phyloP scores from a whole-genome alignment of 164 flowering plant species.

The Stephania cephalantha region DNA sequence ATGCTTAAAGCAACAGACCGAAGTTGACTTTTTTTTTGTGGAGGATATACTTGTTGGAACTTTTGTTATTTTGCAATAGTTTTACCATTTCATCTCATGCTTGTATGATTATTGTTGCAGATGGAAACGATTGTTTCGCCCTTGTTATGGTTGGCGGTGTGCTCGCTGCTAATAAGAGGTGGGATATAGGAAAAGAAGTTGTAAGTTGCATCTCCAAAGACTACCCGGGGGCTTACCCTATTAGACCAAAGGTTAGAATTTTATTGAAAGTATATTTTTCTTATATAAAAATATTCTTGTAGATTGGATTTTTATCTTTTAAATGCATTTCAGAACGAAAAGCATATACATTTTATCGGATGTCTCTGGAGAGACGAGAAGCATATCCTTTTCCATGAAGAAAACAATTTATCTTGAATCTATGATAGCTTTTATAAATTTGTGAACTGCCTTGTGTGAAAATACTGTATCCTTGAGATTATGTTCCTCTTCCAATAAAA shows the following conservation, averaged over 20 bases:
- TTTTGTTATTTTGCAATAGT: background rate
- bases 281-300: too few relatives aligned
- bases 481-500: background rate
- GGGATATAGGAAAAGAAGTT: slow-evolving; percentile 89
- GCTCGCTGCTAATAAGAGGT: slow-evolving; percentile 73
- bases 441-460: background rate
- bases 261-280: background rate
- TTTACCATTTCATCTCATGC: background rate
- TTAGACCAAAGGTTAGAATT: slow-evolving; percentile 76
- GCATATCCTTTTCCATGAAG: background rate
- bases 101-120: slow-evolving; percentile 41
- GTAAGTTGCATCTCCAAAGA: slow-evolving; percentile 44
- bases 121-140: slow-evolving; percentile 65
- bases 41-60: background rate
- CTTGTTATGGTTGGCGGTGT: slow-evolving; percentile 98
- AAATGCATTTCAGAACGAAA: too few relatives aligned
- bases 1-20: background rate
- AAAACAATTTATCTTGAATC: background rate
- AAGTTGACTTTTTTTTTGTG: background rate
- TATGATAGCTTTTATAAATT: background rate
- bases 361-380: background rate
- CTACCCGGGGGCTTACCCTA: slow-evolving; percentile 58
- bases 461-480: background rate
- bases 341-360: too few relatives aligned
- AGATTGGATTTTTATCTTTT: too few relatives aligned